Percentiles rank a stretch among this genome's conserved stretches.
phyloP scores from a whole-genome alignment of 2,329 filamentous ascomycete genomes.

The Apiospora aurea region DNA sequence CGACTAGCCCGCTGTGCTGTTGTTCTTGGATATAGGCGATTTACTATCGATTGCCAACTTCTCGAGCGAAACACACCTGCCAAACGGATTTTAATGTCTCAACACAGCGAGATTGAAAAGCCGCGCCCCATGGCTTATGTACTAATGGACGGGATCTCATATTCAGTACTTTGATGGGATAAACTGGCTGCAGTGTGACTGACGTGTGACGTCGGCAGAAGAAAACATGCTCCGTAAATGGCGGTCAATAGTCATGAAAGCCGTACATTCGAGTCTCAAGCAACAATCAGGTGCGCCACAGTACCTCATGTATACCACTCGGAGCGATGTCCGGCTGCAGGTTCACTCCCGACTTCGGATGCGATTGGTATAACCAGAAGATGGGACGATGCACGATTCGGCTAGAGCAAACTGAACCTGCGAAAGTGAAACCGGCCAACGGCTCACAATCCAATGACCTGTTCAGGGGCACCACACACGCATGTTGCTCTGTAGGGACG shows the following conservation, averaged over 20 bases:
- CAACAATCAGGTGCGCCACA: neutral
- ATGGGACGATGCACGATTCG: neutral
- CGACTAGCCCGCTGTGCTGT: neutral
- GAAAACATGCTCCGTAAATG: neutral
- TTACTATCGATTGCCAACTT: neutral
- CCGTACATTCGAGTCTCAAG: neutral
- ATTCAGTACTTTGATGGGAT: neutral
- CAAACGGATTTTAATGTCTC: neutral
- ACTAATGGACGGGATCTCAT: neutral
- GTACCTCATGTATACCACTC: neutral
- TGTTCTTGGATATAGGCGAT: neutral
- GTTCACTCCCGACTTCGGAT: neutral
- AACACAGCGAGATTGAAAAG: neutral
- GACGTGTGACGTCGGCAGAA: neutral
- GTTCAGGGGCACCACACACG: neutral
- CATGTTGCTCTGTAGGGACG: neutral
- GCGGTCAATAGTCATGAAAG: slow-evolving; percentile 5
- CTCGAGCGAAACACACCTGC: neutral
- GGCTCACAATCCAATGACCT: neutral
- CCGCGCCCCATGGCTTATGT: neutral
- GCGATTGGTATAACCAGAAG: slow-evolving; percentile 2
- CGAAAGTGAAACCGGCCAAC: neutral
- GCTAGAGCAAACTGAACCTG: slow-evolving; percentile 3
- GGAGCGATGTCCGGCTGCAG: neutral
- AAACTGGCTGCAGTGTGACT: neutral